Evolutionary conservation across 352 stramenopile genomes (phyloP).

Genomic region (Blastocystis sp.): DNA sequence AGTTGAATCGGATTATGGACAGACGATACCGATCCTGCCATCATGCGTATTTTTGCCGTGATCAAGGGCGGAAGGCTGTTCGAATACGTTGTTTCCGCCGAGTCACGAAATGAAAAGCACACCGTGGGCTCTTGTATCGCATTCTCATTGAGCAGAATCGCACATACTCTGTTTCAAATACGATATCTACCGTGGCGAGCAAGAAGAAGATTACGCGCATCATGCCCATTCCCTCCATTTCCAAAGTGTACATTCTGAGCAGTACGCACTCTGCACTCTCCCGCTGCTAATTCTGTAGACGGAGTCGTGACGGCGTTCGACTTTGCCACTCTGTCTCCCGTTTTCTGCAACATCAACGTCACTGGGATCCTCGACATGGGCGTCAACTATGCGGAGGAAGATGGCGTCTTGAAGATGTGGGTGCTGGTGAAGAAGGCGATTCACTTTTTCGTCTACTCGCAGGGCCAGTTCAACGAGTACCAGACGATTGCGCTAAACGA

Average conservation of each 20-base stretch:
- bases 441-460: not conserved
- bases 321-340: constrained; percentile 16
- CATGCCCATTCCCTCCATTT: constrained; percentile 27
- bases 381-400: not conserved
- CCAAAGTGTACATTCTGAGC: constrained; percentile 44
- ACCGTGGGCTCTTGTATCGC: not conserved
- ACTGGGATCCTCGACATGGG: constrained; percentile 47
- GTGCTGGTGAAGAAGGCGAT: constrained; percentile 38
- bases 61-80: constrained; percentile 59
- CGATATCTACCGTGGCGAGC: constrained; percentile 60
- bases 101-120: constrained; percentile 62
- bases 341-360: constrained; percentile 39
- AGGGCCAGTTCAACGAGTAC: constrained; percentile 36
- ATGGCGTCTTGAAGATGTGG: constrained; percentile 22
- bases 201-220: constrained; percentile 68
- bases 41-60: constrained; percentile 19
- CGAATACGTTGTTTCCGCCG: constrained; percentile 39
- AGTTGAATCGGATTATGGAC: not conserved
- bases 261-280: constrained; percentile 23
- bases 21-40: constrained; percentile 49
- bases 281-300: not conserved
- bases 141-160: not conserved
- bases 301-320: constrained; percentile 57
- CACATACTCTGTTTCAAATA: constrained; percentile 49
- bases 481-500: constrained; percentile 33